Base-by-base conservation (phyloP, 2,329 filamentous ascomycete genomes). In the Pyrenophora teres region DNA sequence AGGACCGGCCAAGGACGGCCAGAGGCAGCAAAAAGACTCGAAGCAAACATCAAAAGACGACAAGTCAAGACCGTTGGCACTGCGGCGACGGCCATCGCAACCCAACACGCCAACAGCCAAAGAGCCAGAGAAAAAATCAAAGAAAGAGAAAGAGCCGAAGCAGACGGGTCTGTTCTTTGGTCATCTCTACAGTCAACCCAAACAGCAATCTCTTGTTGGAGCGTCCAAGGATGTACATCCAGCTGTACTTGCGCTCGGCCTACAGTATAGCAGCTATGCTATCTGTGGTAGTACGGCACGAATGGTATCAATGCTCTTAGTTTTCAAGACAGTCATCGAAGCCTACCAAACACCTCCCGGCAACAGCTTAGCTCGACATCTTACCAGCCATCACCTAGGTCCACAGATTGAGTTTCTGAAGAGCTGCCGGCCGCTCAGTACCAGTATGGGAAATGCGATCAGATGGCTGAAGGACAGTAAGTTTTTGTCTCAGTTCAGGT, bases 361-460 rank as follows among this genome's bases (percentile, higher is more conserved):
- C 35, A 92, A 87, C 51, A 92, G 92, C 35, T 83, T 99, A 36
- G 89, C 92, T 16, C 87, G 94, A 30, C 92, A 99, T 77, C 87
- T 99, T 65, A 94, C 91, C 27, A 89, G 90, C 9, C 91, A 97
- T 74, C 87, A 91, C 59, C 85, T 99, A 53, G 94, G 92, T 67
- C 90, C 92, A 32, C 94, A 99, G 75, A 97, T 99, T 68, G 92
- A 95, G 60, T 97, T 95, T 70, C 83, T 99, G 54, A 90, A 90
- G 54, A 91, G 91, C 62, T 97, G 92, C 69, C 87, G 94, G n/a
- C 92, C 94, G 30, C 89, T 99, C 76, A 95, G 90, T 61, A 94
- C 96, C 75, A 91, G 90, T 56, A 96, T 97, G 87, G 94, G 94
- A 54, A 99, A 97, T 73, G 92, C 92, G 31, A 96, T 99, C 70